Evolutionary conservation across 768 basidiomycete genomes (phyloP).

Genomic region (Polyporus arcularius): DNA sequence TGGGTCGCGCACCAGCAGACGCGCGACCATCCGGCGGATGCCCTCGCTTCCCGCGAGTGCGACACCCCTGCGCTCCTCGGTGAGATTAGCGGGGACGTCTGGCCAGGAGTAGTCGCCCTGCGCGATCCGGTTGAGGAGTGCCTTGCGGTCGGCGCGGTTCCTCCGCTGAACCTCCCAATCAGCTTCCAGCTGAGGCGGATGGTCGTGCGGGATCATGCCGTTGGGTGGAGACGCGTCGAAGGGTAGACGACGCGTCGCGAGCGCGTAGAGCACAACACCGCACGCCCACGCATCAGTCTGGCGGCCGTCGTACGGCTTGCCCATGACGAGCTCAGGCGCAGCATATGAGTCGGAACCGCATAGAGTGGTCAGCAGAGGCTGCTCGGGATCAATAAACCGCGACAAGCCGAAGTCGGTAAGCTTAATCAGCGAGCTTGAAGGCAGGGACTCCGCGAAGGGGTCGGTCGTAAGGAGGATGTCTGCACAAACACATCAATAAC

Average conservation of each 20-base stretch:
- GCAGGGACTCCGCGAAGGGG: constrained; percentile 36
- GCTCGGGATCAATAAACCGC: constrained; percentile 69
- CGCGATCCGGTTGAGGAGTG: constrained; percentile 78
- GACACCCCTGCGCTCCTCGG: constrained; percentile 38
- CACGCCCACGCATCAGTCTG: constrained; percentile 89
- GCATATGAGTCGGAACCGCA: constrained; percentile 91
- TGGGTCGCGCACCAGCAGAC: constrained; percentile 71
- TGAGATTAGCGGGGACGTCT: constrained; percentile 24
- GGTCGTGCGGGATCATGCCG: constrained; percentile 10
- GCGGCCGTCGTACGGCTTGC: constrained; percentile 73
- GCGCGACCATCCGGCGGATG: constrained; percentile 55
- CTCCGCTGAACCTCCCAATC: constrained; percentile 30
- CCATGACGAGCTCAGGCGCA: constrained; percentile 50
- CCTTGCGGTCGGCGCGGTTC: constrained; percentile 42
- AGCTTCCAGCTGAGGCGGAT: constrained; percentile 29
- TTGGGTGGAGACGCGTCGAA: constrained; percentile 49
- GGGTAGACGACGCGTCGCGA: constrained; percentile 69
- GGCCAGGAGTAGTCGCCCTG: constrained; percentile 82
- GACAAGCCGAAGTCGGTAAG: constrained; percentile 91
- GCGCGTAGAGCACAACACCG: constrained; percentile 83
- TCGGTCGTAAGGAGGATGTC: constrained; percentile 75
- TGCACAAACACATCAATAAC: constrained; percentile 29
- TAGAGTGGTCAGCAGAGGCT: constrained; percentile 68
- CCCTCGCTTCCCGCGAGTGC: constrained; percentile 44
- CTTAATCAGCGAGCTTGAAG: constrained; percentile 65